Evolutionary conservation across 2,329 filamentous ascomycete genomes (phyloP).

Genomic region (Diaporthe aspalathi): DNA sequence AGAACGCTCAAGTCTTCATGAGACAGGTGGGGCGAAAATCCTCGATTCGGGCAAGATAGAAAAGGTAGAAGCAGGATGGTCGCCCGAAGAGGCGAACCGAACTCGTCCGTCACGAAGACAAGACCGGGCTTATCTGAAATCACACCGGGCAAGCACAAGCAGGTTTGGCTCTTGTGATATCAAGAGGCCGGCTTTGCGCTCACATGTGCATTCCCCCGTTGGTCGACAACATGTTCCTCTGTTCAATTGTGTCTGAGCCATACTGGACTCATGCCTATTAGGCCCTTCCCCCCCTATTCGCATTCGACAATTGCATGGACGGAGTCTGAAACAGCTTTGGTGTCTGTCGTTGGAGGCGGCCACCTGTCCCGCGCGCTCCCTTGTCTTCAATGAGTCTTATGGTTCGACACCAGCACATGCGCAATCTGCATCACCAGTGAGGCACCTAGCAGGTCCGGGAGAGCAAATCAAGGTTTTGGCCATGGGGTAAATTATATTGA

Average conservation of each 20-base stretch:
- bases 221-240: neutral
- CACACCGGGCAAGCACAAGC: neutral
- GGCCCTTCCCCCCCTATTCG: neutral
- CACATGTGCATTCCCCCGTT: too few relatives aligned
- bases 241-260: neutral
- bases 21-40: neutral
- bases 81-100: too few relatives aligned
- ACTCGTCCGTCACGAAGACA: neutral
- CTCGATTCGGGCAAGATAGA: neutral
- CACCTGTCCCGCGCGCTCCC: neutral
- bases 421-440: neutral
- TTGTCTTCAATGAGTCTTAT: neutral
- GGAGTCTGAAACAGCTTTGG: conserved; percentile 32
- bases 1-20: neutral
- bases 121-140: neutral
- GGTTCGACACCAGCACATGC: neutral
- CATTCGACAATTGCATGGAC: neutral
- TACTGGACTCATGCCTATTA: neutral
- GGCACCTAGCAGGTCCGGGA: neutral
- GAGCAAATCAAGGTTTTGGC: neutral
- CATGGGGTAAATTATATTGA: conserved; percentile 14
- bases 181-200: neutral
- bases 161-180: neutral
- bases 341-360: conserved; percentile 42
- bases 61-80: neutral